These are phyloP conservation scores for Wickerhamiella domercqiae DNA, from an alignment of 805 yeast genomes.

Conservation along the genomic window DNA sequence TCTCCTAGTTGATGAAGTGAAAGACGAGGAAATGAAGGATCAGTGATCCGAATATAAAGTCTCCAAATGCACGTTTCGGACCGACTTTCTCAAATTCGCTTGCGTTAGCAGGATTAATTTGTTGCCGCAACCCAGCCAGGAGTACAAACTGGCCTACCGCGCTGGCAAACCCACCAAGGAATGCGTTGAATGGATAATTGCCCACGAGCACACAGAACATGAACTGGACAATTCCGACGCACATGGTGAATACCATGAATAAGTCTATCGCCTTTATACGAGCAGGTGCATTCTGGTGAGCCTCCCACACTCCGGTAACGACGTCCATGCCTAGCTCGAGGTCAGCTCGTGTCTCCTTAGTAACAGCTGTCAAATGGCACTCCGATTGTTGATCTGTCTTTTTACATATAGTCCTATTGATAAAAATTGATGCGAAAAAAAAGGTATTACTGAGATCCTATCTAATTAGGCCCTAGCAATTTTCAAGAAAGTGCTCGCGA, in stretches of 20 bases:
- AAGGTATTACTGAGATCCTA: no score
- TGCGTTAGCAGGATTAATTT: constrained; percentile 32
- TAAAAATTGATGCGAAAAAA: no score
- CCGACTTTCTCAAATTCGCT: constrained; percentile 30
- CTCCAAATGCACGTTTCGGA: constrained; percentile 64
- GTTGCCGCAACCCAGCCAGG: constrained; percentile 56
- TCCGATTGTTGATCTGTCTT: no score
- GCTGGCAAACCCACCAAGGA: constrained; percentile 77
- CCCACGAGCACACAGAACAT: constrained; percentile 63
- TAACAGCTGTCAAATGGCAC: no score
- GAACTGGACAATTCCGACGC: constrained; percentile 65
- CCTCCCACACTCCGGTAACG: constrained; percentile 14
- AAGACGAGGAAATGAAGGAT: constrained; percentile 74
- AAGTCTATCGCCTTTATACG: constrained; percentile 49
- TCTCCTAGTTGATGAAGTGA: constrained; percentile 70
- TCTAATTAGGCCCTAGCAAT: no score
- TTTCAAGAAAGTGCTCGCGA: no score
- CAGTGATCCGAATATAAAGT: constrained; percentile 74
- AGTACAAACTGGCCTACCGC: constrained; percentile 95
- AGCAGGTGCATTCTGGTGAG: constrained; percentile 20
- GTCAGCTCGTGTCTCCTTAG: no score
- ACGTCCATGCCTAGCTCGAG: constrained; percentile 12
- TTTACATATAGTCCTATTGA: no score
- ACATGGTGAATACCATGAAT: constrained; percentile 60
- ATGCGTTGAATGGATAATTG: constrained; percentile 91